Evolutionary conservation across 106 monocot genomes (phyloP).

Genomic region (Dioscorea zingiberensis): DNA sequence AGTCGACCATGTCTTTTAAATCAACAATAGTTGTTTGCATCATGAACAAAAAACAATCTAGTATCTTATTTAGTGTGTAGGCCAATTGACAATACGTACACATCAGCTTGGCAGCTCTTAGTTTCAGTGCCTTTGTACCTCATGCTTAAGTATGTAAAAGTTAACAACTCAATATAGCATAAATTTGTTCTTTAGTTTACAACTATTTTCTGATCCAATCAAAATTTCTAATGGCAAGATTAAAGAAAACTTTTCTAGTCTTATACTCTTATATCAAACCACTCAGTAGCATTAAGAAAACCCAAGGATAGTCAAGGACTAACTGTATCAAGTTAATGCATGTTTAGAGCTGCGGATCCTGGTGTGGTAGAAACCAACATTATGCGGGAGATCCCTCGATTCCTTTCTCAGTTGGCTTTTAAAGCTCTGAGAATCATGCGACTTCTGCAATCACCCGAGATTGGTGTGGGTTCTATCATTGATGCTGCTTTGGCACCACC

Average conservation of each 20-base stretch:
- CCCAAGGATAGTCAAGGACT: neutral
- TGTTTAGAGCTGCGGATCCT: conserved; percentile 79
- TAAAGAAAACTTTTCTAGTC: neutral
- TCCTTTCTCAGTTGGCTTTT: conserved; percentile 51
- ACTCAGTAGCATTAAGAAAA: neutral
- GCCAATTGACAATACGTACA: too few relatives aligned
- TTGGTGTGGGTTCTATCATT: conserved; percentile 53
- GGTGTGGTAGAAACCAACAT: conserved; percentile 76
- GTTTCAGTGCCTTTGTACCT: too few relatives aligned
- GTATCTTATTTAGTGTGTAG: too few relatives aligned
- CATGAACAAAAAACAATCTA: neutral
- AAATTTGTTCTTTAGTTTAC: too few relatives aligned
- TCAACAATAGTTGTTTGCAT: neutral
- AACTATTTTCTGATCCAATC: too few relatives aligned
- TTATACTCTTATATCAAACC: too few relatives aligned
- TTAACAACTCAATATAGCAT: too few relatives aligned
- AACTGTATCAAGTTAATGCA: neutral
- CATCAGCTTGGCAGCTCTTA: too few relatives aligned
- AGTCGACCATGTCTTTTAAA: too few relatives aligned
- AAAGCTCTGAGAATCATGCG: conserved; percentile 31
- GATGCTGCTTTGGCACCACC: conserved; percentile 84
- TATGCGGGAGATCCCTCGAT: conserved; percentile 73
- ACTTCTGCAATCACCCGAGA: conserved; percentile 51
- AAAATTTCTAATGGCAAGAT: neutral
- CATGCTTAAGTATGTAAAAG: too few relatives aligned